Conservation (phyloP, 129 eudicot genomes). For the Smallanthus sonchifolius region DNA sequence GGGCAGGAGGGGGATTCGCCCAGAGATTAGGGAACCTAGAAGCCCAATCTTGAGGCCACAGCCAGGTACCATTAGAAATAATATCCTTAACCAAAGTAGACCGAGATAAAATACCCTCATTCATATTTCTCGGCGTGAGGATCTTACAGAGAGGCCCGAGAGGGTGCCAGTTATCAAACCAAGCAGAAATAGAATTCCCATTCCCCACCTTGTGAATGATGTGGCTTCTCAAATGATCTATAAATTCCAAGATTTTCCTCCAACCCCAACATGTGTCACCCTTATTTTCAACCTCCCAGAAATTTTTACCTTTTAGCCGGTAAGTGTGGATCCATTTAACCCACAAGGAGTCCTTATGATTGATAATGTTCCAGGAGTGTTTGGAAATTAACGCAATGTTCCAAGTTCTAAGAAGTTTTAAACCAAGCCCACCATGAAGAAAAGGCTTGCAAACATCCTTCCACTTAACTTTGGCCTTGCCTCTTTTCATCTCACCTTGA, state of each 20-base stretch:
- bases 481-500: neutral
- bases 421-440: neutral
- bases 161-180: neutral
- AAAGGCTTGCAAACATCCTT: neutral
- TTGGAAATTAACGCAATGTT: neutral
- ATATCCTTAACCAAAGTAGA: no score
- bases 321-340: neutral
- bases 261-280: no score
- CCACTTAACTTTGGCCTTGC: neutral
- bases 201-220: neutral
- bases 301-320: neutral
- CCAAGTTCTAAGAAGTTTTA: neutral
- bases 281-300: neutral
- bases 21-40: no score
- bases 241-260: no score
- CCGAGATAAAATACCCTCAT: neutral
- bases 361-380: neutral
- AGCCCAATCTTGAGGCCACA: no score
- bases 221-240: neutral
- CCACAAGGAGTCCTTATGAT: neutral
- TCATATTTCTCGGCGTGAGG: neutral
- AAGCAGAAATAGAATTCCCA: neutral
- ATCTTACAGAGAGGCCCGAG: neutral
- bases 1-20: no score
- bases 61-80: no score